These are phyloP conservation scores for Ogataea hybrid DNA, from an alignment of 1,139 yeast genomes.

Conservation along the genomic window DNA sequence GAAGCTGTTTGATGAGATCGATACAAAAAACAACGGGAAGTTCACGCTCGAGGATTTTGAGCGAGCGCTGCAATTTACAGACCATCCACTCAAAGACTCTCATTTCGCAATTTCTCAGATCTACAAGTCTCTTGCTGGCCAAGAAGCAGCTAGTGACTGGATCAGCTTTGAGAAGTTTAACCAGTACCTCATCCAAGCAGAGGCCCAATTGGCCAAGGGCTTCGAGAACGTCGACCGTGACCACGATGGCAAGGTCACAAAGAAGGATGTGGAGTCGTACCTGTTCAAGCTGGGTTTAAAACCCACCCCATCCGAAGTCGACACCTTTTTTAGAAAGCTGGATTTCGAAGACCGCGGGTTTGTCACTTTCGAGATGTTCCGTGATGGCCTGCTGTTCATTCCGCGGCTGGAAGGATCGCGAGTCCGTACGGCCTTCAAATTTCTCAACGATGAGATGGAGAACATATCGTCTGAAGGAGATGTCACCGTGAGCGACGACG, in stretches of 20 bases:
- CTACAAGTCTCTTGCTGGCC: slow-evolving; percentile 30
- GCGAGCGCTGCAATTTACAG: slow-evolving; percentile 48
- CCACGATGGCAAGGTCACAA: slow-evolving; percentile 69
- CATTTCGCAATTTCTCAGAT: slow-evolving; percentile 50
- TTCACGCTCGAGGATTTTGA: slow-evolving; percentile 55
- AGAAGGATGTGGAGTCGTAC: slow-evolving; percentile 65
- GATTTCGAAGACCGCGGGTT: slow-evolving; percentile 64
- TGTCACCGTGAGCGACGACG: slow-evolving; percentile 76
- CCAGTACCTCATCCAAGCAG: slow-evolving; percentile 28
- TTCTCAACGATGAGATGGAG: slow-evolving; percentile 71
- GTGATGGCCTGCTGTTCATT: slow-evolving; percentile 75
- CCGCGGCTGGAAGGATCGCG: slow-evolving; percentile 58
- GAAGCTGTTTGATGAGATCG: slow-evolving; percentile 46
- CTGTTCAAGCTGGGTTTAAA: slow-evolving; percentile 51
- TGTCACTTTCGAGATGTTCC: slow-evolving; percentile 82
- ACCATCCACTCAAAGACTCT: slow-evolving; percentile 68
- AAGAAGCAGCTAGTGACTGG: slow-evolving; percentile 16
- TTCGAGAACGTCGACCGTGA: slow-evolving; percentile 71
- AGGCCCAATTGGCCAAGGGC: slow-evolving; percentile 61
- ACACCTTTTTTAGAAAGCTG: slow-evolving; percentile 56
- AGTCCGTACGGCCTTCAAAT: slow-evolving; percentile 76
- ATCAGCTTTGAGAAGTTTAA: slow-evolving; percentile 35
- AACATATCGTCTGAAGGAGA: slow-evolving; percentile 91
- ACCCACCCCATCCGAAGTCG: slow-evolving; percentile 55
- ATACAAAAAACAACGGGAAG: slow-evolving; percentile 51